Evolutionary conservation across 2,329 filamentous ascomycete species (phyloP), one percentile per base, ranked within the genome.

Genomic region (Massarina eburnea): DNA sequence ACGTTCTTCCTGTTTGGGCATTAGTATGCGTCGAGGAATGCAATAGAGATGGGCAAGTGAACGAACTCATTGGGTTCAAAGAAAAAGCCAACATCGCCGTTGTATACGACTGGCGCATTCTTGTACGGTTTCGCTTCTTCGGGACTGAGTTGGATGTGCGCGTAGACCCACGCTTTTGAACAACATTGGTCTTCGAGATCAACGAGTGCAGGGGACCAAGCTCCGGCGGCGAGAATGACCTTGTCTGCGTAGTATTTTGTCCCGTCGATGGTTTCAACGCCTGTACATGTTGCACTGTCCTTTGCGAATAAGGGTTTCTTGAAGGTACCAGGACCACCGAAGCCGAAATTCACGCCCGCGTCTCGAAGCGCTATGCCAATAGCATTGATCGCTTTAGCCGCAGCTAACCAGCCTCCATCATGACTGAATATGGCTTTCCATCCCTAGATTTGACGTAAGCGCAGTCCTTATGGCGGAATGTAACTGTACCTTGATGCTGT

Each of bases 141-240:
- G 0, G 67, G 60, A 0, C 71, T 74, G 64, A 82, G 75, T 29
- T 71, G 66, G 37, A 82, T 77, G 48, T 81, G 78, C 1, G 72
- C 76, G 9, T 81, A 65, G 18, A 79, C 80, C 77, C 78, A 81
- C 2, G 78, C 80, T 3, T 80, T 84, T 1, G 80, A 33, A 77
- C 82, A 51, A 71, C 67, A 41, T 34, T 66, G 63, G 14, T 63
- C 61, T 33, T 64, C 45, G 15, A 66, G 36, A 35, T 66, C 59
- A 1, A 66, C 54, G 14, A 66, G 39, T 8, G 49, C 43, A 1
- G 63, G 47, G 50, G 55, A 64, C 63, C 63, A 66, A 2, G 63
- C 62, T n/a, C 63, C 63, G n/a, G 74, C 66, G 15, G 74, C 74
- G 18, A 77, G 52, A 9, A 76, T 64, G 0, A 76, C 68, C 54